phyloP scores from a whole-genome alignment of 177 flowering plant genomes.

The Tripterygium wilfordii region DNA sequence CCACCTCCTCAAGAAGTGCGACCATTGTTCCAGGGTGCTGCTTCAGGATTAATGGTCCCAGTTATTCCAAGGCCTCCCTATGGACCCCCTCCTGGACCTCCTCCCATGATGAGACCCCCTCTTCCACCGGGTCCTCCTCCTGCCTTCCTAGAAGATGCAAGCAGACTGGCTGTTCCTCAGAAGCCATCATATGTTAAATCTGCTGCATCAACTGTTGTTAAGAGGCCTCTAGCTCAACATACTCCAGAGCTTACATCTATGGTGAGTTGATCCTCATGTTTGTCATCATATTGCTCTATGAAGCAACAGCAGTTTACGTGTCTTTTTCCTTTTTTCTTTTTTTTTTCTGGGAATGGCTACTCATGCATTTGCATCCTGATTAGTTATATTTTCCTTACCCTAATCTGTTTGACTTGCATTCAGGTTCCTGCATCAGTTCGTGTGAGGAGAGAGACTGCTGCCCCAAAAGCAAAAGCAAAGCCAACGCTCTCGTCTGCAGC shows the following conservation, averaged over 20 bases:
- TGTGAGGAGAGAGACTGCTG: slow-evolving; percentile 78
- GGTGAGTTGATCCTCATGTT: slow-evolving; percentile 45
- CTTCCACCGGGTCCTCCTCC: slow-evolving; percentile 85
- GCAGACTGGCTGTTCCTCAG: slow-evolving; percentile 41
- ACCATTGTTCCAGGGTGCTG: slow-evolving; percentile 42
- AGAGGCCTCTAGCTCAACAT: slow-evolving; percentile 98
- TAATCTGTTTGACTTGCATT: slow-evolving; percentile 5
- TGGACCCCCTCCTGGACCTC: slow-evolving; percentile 77
- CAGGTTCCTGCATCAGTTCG: slow-evolving; percentile 99
- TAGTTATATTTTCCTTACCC: background rate
- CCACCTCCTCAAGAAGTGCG: slow-evolving; percentile 76
- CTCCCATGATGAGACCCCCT: slow-evolving; percentile 83
- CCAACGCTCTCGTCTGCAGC: slow-evolving; percentile 19
- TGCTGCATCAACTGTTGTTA: slow-evolving; percentile 96
- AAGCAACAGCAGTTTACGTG: too few relatives aligned
- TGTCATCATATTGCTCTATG: too few relatives aligned
- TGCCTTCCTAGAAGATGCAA: slow-evolving; percentile 33
- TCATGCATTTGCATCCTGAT: too few relatives aligned
- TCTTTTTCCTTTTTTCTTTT: background rate
- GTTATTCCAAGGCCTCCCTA: slow-evolving; percentile 64
- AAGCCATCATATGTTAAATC: slow-evolving; percentile 96
- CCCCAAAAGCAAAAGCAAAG: slow-evolving; percentile 71
- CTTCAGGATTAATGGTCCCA: slow-evolving; percentile 68
- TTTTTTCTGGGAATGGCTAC: too few relatives aligned
- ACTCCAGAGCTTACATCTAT: slow-evolving; percentile 96